Evolutionary conservation across 768 basidiomycete genomes (phyloP), one percentile per base, ranked within the genome.

Genomic region (Nevesoporus exiguus): DNA sequence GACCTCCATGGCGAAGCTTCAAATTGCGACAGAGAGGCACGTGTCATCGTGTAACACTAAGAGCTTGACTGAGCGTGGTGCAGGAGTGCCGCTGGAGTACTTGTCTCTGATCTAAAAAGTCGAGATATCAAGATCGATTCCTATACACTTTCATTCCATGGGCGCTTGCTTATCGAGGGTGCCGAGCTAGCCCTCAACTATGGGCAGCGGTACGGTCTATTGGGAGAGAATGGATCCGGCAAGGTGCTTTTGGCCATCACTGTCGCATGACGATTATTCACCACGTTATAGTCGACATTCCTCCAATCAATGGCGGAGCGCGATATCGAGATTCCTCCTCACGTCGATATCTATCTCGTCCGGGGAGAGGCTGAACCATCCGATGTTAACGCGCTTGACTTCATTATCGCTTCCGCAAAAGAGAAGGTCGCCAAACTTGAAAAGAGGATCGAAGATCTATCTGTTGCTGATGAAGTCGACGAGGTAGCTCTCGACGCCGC

Each of bases 181-280:
- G 78, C 79, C 5, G 83, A 87, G 70, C 80, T 93, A 47, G 73
- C 88, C 4, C 84, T 93, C 57, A 93, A 93, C 69, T 93, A 94
- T 61, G 93, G 93, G 0, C 90, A 95, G 67, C 77, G 92, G 60
- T 99, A 99, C 66, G 97, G 97, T 71, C 78, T 99, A 30, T 77
- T 99, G 40, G 96, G 96, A 34, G 93, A 98, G 71, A 98, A 99
- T 68, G 96, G 96, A 30, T 95, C 91, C n/a, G 96, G 96, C 76
- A 99, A 99, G 85, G 94, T 94, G 58, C 50, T 76, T 64, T 52
- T 41, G 45, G 64, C 63, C 34, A 22, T 34, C 49, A 0, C 51
- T 45, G 7, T 50, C 51, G 47, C 40, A 49, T 51, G 53, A 51
- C 27, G 29, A 46, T 50, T 9, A 25, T 21, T 52, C 37, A 65